Evolutionary conservation across 2,329 filamentous ascomycete species (phyloP), one percentile per base, ranked within the genome.

Genomic region (Sphaerulina populicola): DNA sequence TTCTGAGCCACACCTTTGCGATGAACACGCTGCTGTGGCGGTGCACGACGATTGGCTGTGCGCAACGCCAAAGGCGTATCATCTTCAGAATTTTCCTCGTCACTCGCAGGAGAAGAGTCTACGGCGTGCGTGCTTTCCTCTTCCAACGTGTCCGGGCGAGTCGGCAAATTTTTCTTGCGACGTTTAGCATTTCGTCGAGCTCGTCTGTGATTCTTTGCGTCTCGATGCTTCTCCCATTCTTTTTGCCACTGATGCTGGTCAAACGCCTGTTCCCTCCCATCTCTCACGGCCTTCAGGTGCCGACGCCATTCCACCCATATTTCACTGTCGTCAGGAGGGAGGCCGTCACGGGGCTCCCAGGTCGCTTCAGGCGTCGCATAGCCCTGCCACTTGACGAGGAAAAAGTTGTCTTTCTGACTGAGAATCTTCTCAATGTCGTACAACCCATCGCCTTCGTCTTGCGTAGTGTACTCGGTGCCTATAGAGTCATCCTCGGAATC

Each of bases 391-490:
- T 66, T 64, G 44, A 66, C 48, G 7, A 67, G 56, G 45, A 64
- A 67, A 11, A 48, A 8, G 29, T 55, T 37, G 10, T 11, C 62
- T 21, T 58, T 55, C 11, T 49, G 39, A 18, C 36, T 14, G 4
- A 67, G 51, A n/a, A 68, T 60, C 30, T 51, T 55, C 33, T 68
- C 66, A 11, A 68, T 64, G 10, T 52, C 43, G 46, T 64, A 68
- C 8, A 55, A 54, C 5, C 52, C 57, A 4, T 60, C 56, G 2
- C 53, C 33, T 8, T 61, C 60, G 27, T 53, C 54, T 6, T 57
- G 48, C 14, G 42, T 53, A 1, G 64, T 66, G 6, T 63, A 60
- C 27, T 62, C 55, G 10, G 61, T 59, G n/a, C 49, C 50, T 47
- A 66, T 59, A 8, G 60, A 62, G 43, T 65, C 64, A 2, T 49